These are phyloP conservation scores for Saturnispora serradocipensis DNA, from an alignment of 805 yeast species.

Conservation along the genomic window DNA sequence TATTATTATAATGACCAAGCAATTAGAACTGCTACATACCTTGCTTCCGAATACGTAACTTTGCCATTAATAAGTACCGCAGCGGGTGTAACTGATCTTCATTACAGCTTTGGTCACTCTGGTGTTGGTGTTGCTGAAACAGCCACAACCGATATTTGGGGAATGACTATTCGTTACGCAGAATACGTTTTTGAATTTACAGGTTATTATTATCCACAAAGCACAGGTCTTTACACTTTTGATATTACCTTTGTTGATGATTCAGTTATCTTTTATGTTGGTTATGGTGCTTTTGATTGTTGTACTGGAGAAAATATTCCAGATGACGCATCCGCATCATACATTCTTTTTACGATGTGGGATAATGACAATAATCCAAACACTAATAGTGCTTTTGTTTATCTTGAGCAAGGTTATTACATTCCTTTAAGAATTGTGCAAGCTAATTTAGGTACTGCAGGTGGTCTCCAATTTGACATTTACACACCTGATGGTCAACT, in stretches of 20 bases:
- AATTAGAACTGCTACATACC: background rate
- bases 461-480: background rate
- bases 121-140: background rate
- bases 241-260: constrained; percentile 23
- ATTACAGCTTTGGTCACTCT: background rate
- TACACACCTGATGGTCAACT: background rate
- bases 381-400: background rate
- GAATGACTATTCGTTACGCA: constrained; percentile 6
- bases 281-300: constrained; percentile 29
- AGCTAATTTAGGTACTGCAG: background rate
- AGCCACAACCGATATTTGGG: background rate
- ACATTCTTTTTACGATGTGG: background rate
- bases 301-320: constrained; percentile 16
- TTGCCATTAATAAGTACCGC: background rate
- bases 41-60: background rate
- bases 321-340: background rate
- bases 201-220: constrained; percentile 17
- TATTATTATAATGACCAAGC: background rate
- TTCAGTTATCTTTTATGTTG: constrained; percentile 24
- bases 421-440: constrained; percentile 15
- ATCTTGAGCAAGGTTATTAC: constrained; percentile 10
- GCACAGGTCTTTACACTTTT: constrained; percentile 25
- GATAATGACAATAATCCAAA: background rate
- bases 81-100: background rate
- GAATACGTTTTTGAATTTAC: constrained; percentile 10